phyloP scores from a whole-genome alignment of 106 monocot species.

The Triglochin maritima region DNA sequence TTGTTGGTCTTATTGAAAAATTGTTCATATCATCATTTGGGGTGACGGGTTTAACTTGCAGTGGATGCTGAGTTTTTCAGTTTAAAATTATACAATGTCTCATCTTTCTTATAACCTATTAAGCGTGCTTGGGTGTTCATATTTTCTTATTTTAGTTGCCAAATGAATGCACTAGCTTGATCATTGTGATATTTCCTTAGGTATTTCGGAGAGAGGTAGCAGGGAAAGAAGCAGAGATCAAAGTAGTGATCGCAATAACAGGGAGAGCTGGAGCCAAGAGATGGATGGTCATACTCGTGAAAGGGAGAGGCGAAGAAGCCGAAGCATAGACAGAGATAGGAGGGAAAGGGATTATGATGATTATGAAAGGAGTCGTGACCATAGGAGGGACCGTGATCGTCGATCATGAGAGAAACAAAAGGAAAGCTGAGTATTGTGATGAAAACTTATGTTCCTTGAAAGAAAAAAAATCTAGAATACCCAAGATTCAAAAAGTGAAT shows the following conservation, averaged over 20 bases:
- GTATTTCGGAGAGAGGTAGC: conserved; percentile 35
- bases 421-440: too few relatives aligned
- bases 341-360: conserved; percentile 31
- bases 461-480: too few relatives aligned
- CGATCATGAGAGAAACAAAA: background rate
- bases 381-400: conserved; percentile 61
- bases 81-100: too few relatives aligned
- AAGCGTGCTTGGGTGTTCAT: too few relatives aligned
- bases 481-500: too few relatives aligned
- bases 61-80: too few relatives aligned
- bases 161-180: too few relatives aligned
- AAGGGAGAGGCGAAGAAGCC: conserved; percentile 39
- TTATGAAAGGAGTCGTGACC: conserved; percentile 50
- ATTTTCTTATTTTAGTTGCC: too few relatives aligned
- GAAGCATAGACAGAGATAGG: conserved; percentile 24
- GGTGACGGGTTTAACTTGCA: background rate
- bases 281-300: conserved; percentile 20
- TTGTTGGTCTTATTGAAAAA: background rate
- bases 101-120: too few relatives aligned
- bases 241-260: conserved; percentile 28
- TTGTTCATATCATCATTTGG: background rate
- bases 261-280: conserved; percentile 63
- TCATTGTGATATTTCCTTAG: conserved; percentile 5
- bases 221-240: conserved; percentile 47
- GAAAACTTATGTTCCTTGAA: too few relatives aligned